Conservation (phyloP, 768 basidiomycete genomes). For the Imleria badia region DNA sequence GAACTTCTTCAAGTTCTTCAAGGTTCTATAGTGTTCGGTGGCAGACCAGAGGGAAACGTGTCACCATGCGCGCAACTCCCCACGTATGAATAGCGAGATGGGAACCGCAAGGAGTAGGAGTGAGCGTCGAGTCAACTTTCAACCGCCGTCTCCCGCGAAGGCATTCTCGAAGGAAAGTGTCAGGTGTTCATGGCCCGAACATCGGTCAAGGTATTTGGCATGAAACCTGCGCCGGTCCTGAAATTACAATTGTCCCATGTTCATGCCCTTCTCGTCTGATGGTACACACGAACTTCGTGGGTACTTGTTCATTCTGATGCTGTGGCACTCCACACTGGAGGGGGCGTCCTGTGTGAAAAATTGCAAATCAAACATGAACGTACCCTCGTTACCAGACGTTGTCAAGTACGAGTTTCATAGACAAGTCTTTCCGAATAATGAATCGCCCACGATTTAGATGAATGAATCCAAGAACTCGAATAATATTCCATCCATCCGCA, state of each 20-base stretch:
- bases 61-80: neutral
- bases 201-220: neutral
- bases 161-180: neutral
- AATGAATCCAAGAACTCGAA: conserved; percentile 26
- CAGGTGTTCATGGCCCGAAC: neutral
- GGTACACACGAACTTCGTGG: conserved; percentile 7
- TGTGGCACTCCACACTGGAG: neutral
- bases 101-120: neutral
- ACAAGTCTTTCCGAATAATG: neutral
- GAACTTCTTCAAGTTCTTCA: neutral
- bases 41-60: neutral
- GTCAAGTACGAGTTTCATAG: conserved; percentile 12
- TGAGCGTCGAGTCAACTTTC: neutral
- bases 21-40: neutral
- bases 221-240: neutral
- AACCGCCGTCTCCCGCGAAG: conserved; percentile 19
- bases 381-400: conserved; percentile 18
- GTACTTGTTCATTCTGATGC: neutral
- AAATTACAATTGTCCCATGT: neutral
- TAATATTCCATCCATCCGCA: conserved; percentile 35
- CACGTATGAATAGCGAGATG: neutral
- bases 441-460: neutral
- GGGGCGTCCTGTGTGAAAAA: conserved; percentile 4
- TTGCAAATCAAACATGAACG: neutral
- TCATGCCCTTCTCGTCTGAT: conserved; percentile 9